phyloP scores from a whole-genome alignment of 2,329 filamentous ascomycete species.

The Phialophora expanda region DNA sequence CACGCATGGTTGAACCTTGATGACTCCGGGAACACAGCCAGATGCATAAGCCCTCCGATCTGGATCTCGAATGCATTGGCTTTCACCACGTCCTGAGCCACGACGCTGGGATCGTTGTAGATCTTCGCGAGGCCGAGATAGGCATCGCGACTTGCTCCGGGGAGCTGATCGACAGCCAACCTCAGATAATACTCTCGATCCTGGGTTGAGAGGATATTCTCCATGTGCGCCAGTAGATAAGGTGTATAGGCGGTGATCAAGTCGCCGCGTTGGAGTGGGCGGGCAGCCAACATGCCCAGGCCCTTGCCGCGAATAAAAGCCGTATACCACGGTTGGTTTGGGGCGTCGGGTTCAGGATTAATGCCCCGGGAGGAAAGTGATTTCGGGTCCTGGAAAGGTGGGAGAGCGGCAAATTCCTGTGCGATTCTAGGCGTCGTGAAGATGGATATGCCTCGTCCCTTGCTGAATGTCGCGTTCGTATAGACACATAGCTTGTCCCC shows the following conservation, averaged over 20 bases:
- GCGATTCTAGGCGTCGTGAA: constrained; percentile 35
- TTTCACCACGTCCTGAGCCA: constrained; percentile 35
- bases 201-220: constrained; percentile 23
- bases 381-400: constrained; percentile 29
- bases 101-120: constrained; percentile 27
- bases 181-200: constrained; percentile 33
- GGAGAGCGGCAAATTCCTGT: constrained; percentile 18
- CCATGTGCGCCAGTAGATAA: constrained; percentile 33
- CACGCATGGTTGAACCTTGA: constrained; percentile 36
- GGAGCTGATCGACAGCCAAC: constrained; percentile 30
- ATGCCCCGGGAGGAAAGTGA: constrained; percentile 23
- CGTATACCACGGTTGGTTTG: constrained; percentile 23
- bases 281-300: constrained; percentile 31
- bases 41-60: constrained; percentile 32
- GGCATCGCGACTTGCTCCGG: constrained; percentile 20
- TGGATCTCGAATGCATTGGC: constrained; percentile 37
- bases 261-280: constrained; percentile 27
- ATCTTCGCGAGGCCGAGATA: constrained; percentile 30
- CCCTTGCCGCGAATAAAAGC: constrained; percentile 26
- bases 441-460: constrained; percentile 33
- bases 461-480: constrained; percentile 31
- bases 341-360: constrained; percentile 6
- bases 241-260: constrained; percentile 31
- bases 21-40: constrained; percentile 35
- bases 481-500: constrained; percentile 30